Conservation (phyloP, 768 basidiomycete species). For the Trametes coccinea region DNA sequence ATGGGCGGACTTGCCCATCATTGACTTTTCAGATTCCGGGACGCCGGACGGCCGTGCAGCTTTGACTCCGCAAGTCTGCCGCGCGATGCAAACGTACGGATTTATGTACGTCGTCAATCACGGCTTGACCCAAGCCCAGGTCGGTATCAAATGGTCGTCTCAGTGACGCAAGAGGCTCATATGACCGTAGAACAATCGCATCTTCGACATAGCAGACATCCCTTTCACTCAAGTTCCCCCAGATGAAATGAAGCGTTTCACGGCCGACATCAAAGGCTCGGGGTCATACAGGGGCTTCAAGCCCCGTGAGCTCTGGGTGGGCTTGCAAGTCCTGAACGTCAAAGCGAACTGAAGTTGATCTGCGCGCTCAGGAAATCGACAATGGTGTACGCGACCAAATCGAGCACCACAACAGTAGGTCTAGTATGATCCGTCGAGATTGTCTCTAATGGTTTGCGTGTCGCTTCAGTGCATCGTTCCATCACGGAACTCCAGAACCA, state of each 20-base stretch:
- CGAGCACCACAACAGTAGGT: slow-evolving; percentile 62
- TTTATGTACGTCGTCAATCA: slow-evolving; percentile 38
- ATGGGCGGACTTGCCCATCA: slow-evolving; percentile 34
- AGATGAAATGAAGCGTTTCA: slow-evolving; percentile 35
- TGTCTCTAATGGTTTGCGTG: neutral
- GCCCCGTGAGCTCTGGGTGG: slow-evolving; percentile 52
- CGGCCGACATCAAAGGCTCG: slow-evolving; percentile 36
- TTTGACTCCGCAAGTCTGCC: slow-evolving; percentile 28
- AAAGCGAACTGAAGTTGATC: neutral
- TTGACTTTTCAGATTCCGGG: slow-evolving; percentile 31
- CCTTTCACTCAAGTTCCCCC: slow-evolving; percentile 35
- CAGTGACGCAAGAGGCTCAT: neutral
- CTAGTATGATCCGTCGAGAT: too few species aligned
- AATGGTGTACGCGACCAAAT: slow-evolving; percentile 63
- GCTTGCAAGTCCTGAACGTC: neutral
- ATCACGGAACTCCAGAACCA: slow-evolving; percentile 45
- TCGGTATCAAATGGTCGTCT: slow-evolving; percentile 1
- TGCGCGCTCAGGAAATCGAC: slow-evolving; percentile 50
- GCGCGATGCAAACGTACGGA: slow-evolving; percentile 32
- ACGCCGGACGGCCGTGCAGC: slow-evolving; percentile 30
- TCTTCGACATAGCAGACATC: slow-evolving; percentile 39
- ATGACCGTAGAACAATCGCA: slow-evolving; percentile 31
- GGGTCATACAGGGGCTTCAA: slow-evolving; percentile 60
- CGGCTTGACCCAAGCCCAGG: slow-evolving; percentile 31
- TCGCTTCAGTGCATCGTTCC: slow-evolving; percentile 49